Evolutionary conservation across 805 yeast genomes (phyloP).

Genomic region (Cephaloascus albidus): DNA sequence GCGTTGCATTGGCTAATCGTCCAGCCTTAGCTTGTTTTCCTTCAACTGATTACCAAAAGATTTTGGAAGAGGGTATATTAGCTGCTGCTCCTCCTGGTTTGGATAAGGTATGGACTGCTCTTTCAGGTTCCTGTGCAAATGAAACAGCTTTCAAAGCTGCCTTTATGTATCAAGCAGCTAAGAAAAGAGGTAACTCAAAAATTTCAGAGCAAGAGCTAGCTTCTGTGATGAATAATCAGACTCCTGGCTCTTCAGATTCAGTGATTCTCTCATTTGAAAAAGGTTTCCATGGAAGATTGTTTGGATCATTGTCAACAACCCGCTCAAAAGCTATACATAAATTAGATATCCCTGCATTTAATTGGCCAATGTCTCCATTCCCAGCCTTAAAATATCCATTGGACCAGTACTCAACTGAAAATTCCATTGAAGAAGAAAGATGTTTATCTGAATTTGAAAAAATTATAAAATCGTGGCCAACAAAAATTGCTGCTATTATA

Average conservation of each 20-base stretch:
- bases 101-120: conserved; percentile 52
- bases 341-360: conserved; percentile 49
- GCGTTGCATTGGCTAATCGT: conserved; percentile 67
- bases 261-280: conserved; percentile 43
- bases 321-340: conserved; percentile 50
- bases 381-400: conserved; percentile 32
- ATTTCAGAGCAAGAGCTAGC: conserved; percentile 36
- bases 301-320: conserved; percentile 47
- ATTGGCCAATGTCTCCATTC: conserved; percentile 48
- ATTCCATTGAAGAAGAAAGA: conserved; percentile 35
- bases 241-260: conserved; percentile 45
- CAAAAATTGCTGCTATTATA: conserved; percentile 64
- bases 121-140: conserved; percentile 62
- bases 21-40: conserved; percentile 85
- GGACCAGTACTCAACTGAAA: conserved; percentile 24
- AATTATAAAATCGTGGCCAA: conserved; percentile 26
- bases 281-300: conserved; percentile 50
- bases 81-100: conserved; percentile 61
- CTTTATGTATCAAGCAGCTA: conserved; percentile 52
- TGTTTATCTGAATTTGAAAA: conserved; percentile 36
- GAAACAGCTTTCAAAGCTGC: conserved; percentile 69
- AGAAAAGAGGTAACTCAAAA: conserved; percentile 36
- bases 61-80: conserved; percentile 40
- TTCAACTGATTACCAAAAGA: conserved; percentile 39
- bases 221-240: conserved; percentile 39